phyloP scores from a whole-genome alignment of 257 asterid species.

The Marsdenia floribunda region DNA sequence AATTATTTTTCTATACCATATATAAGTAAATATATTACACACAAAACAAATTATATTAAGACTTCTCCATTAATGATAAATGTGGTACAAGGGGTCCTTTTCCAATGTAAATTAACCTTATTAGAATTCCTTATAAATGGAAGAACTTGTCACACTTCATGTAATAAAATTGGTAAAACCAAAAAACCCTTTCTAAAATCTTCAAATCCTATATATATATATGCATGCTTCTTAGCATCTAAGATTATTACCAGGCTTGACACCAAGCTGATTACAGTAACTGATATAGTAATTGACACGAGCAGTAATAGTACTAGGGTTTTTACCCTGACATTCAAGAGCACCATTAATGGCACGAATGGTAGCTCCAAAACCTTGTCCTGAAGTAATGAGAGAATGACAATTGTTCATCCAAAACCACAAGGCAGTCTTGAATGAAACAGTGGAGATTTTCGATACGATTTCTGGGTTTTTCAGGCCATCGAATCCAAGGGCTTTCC shows the following conservation, averaged over 20 bases:
- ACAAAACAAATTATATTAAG: too few relatives aligned
- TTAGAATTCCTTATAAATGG: too few relatives aligned
- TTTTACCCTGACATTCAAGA: conserved; percentile 3
- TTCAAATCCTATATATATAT: too few relatives aligned
- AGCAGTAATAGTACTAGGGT: background rate
- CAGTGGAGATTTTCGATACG: background rate
- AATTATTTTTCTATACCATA: too few relatives aligned
- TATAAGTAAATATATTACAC: too few relatives aligned
- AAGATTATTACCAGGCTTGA: conserved; percentile 4
- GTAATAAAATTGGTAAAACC: too few relatives aligned
- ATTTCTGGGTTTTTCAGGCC: conserved; percentile 2
- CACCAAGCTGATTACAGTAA: conserved; percentile 5
- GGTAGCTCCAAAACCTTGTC: conserved; percentile 12
- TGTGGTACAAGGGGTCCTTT: too few relatives aligned
- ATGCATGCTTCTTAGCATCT: conserved; percentile 4
- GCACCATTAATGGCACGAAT: conserved; percentile 10
- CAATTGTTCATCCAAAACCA: conserved; percentile 19
- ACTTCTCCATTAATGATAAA: too few relatives aligned
- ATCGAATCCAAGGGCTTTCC: conserved; percentile 2
- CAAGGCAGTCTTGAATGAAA: conserved; percentile 14
- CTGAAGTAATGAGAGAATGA: conserved; percentile 9
- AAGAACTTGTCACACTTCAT: too few relatives aligned
- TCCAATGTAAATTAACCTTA: too few relatives aligned
- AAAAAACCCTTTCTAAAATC: too few relatives aligned
- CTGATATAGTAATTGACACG: conserved; percentile 2